Base-by-base conservation (phyloP, 2,329 filamentous ascomycete species). In the Stachybotrys echinatus region DNA sequence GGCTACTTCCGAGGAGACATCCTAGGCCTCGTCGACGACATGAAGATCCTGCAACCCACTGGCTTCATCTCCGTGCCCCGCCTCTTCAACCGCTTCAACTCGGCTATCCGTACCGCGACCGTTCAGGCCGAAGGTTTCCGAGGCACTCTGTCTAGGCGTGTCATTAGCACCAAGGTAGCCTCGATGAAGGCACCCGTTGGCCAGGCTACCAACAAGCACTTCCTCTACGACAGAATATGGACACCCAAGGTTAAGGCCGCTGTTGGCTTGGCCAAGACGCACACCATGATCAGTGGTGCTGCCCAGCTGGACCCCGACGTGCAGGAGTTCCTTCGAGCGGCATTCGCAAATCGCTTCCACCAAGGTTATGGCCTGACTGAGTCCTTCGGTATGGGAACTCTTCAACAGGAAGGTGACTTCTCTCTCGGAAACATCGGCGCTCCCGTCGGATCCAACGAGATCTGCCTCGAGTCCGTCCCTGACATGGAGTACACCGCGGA, bases 1-100 rank as follows among this genome's bases (percentile, higher is more conserved):
- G 94, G 92, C 12, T 99, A 92, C 69, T 99, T 96, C 80, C 89
- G 94, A 59, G 94, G 94, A 49, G 90, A 96, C 63, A 86, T 96
- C 54, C 65, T 88, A 12, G 88, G 88, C 55, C 75, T 99, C 18
- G 84, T 95, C 1, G 94, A 99, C 51, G 94, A 99, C 64, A 71
- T 99, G 72, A 95, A 97, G 74, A 67, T 90, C 38, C 76, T 99
- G 50, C 83, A 84, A 52, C 94, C 94, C 0, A 94, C 87, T 12
- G 79, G 80, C 12, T 90, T 99, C 67, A 84, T 87, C 59, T 95
- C 90, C 17, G 94, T 99, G 2, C 94, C 94, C 1, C 84, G 94
- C 54, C 79, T 99, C 12, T 97, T 84, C 76, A 96, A 95, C 69
- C 84, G 90, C 47, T 95, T 97, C 68, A 89, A 88, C 57, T 83